A percentile compares a stretch with the other conserved stretches of the same genome.
phyloP scores from a whole-genome alignment of 352 stramenopile species.

The Phytopythium sindhum region DNA sequence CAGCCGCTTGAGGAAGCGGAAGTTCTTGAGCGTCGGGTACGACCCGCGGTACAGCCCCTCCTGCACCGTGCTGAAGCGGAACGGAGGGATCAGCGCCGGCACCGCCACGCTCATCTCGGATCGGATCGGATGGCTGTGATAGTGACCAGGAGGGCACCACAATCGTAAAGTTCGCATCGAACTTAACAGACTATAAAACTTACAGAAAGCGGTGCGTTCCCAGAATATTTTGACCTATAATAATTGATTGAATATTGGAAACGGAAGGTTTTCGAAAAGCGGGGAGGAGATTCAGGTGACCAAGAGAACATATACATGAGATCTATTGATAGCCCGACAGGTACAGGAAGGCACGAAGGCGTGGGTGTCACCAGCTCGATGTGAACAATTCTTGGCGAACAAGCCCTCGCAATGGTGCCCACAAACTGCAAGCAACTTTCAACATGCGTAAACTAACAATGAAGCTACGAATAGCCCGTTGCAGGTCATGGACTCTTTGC shows the following conservation, averaged over 20 bases:
- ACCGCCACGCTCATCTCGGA: conserved; percentile 42
- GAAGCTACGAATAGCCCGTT: too few species aligned
- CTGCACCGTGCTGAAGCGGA: conserved; percentile 85
- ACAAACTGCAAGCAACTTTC: too few species aligned
- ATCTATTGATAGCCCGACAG: background rate
- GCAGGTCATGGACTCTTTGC: too few species aligned
- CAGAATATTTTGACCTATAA: background rate
- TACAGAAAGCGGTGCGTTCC: background rate
- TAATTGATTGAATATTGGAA: background rate
- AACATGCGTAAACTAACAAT: too few species aligned
- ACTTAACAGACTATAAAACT: background rate
- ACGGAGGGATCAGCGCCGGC: conserved; percentile 79
- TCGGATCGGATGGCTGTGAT: too few species aligned
- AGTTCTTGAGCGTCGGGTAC: conserved; percentile 87
- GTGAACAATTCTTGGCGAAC: too few species aligned
- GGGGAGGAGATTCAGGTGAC: background rate
- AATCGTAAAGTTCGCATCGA: background rate
- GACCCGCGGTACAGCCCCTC: conserved; percentile 74
- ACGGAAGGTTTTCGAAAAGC: background rate
- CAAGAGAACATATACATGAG: background rate
- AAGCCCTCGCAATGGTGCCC: too few species aligned
- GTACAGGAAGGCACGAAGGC: too few species aligned
- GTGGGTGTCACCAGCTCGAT: too few species aligned
- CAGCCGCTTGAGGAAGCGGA: conserved; percentile 73
- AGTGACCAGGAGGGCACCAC: too few species aligned